Evolutionary conservation across 176 grass and related monocot genomes (phyloP).

Genomic region (Phyllostachys edulis): DNA sequence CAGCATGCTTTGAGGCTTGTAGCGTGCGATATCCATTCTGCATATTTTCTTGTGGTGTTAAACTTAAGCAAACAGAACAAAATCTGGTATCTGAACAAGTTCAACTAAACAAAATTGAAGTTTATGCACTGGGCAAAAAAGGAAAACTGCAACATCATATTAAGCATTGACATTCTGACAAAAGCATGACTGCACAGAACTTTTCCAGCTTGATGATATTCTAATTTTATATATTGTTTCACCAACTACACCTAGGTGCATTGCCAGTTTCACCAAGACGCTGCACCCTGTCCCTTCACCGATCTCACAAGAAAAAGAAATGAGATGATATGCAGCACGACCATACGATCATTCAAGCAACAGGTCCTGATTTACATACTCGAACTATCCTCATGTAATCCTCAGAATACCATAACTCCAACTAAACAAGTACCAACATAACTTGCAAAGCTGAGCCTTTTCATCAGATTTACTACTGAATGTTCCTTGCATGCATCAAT

Average conservation of each 20-base stretch:
- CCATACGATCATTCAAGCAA: background rate
- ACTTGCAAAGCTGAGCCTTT: background rate
- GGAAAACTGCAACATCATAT: too few species aligned
- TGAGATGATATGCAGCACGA: background rate
- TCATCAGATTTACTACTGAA: slow-evolving; percentile 36
- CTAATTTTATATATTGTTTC: too few species aligned
- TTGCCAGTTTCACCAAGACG: background rate
- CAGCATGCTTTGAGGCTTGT: too few species aligned
- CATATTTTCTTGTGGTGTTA: too few species aligned
- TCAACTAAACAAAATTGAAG: too few species aligned
- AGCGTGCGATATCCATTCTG: too few species aligned
- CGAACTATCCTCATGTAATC: background rate
- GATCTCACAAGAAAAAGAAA: background rate
- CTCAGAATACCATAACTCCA: background rate
- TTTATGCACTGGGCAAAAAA: too few species aligned
- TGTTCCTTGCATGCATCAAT: slow-evolving; percentile 73
- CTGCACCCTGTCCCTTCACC: background rate
- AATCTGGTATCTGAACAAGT: too few species aligned
- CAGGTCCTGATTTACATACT: background rate
- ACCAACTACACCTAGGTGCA: background rate
- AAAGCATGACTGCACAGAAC: too few species aligned
- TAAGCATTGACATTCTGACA: too few species aligned
- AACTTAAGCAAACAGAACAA: too few species aligned
- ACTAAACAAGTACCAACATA: background rate
- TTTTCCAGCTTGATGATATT: too few species aligned